Conservation (phyloP, 1,139 yeast species). For the Zhuliangozyma parablackwelliae region DNA sequence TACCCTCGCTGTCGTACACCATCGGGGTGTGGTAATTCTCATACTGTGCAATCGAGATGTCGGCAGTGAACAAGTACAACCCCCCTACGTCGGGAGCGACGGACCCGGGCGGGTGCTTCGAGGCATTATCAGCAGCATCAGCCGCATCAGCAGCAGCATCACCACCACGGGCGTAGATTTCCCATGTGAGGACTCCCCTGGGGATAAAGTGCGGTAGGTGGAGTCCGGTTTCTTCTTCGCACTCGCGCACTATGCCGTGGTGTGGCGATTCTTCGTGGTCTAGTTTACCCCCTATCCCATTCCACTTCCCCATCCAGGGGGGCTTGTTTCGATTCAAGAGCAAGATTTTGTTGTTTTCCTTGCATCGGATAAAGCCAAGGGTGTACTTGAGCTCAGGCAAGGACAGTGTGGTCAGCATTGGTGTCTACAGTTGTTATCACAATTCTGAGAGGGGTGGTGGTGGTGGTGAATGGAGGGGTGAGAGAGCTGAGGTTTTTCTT, state of each 20-base stretch:
- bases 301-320: constrained; percentile 54
- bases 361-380: constrained; percentile 35
- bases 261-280: constrained; percentile 32
- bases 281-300: constrained; percentile 48
- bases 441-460: too few species aligned
- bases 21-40: constrained; percentile 22
- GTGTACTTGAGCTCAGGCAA: constrained; percentile 20
- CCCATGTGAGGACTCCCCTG: constrained; percentile 41
- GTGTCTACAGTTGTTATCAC: too few species aligned
- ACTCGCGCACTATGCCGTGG: constrained; percentile 41
- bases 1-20: constrained; percentile 35
- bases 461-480: too few species aligned
- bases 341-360: constrained; percentile 28
- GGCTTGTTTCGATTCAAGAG: constrained; percentile 40
- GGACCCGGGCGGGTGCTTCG: not conserved
- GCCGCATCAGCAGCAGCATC: too few species aligned
- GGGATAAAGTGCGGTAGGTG: constrained; percentile 21
- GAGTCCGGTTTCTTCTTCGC: constrained; percentile 43
- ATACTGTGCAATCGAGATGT: constrained; percentile 22
- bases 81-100: constrained; percentile 27
- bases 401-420: too few species aligned
- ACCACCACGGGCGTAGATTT: constrained; percentile 14
- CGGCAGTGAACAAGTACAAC: constrained; percentile 39
- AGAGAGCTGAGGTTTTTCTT: too few species aligned
- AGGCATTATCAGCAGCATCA: not conserved